Conservation (phyloP, 345 rosid genomes). For the Gossypium australe region DNA sequence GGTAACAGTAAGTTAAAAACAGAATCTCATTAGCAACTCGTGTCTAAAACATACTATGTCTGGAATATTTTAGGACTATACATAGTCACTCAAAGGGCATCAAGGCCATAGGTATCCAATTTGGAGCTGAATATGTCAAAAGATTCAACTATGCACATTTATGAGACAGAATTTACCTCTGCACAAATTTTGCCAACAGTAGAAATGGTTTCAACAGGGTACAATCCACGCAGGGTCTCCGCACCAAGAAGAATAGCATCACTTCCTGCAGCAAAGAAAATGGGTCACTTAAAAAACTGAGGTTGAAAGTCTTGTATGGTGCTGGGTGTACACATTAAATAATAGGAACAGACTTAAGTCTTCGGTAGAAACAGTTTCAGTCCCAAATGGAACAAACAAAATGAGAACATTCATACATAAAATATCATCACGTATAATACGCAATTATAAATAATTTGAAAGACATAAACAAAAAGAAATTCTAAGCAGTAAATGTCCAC, state of each 20-base stretch:
- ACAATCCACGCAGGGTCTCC: conserved; percentile 88
- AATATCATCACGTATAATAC: background rate
- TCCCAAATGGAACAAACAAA: background rate
- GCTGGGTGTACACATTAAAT: background rate
- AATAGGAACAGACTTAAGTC: background rate
- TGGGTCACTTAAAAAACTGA: background rate
- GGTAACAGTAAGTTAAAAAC: background rate
- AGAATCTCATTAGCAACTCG: background rate
- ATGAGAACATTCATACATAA: no score
- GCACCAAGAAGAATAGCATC: conserved; percentile 99
- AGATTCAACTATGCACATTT: background rate
- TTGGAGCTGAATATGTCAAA: background rate
- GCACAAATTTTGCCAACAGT: conserved; percentile 87
- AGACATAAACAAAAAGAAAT: background rate
- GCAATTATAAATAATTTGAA: background rate
- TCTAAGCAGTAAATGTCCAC: background rate
- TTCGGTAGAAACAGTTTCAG: background rate
- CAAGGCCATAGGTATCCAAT: background rate
- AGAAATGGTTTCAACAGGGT: conserved; percentile 87
- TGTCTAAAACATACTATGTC: background rate
- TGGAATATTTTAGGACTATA: background rate
- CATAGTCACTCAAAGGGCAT: background rate
- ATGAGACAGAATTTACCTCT: conserved; percentile 43
- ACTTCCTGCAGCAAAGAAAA: conserved; percentile 52
- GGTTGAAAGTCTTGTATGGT: background rate